Evolutionary conservation across 2,329 filamentous ascomycete genomes (phyloP).

Genomic region (Aspergillus sclerotialis): DNA sequence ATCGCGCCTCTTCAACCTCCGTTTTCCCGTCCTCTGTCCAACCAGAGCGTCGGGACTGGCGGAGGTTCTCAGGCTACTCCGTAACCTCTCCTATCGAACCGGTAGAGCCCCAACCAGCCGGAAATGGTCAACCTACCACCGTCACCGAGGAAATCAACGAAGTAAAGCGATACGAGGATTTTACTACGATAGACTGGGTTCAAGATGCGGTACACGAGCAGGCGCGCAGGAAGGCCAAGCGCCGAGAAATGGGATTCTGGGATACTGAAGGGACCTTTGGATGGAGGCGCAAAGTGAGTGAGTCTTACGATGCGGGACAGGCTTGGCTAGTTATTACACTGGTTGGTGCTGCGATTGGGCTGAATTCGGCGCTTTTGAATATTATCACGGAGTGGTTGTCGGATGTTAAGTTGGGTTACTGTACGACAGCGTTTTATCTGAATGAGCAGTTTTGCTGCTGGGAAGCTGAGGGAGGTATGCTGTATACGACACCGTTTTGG

Average conservation of each 20-base stretch:
- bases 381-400: constrained; percentile 96
- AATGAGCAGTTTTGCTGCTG: constrained; percentile 98
- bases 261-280: constrained; percentile 61
- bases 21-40: constrained; percentile 22
- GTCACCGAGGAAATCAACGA: constrained; percentile 94
- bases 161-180: constrained; percentile 98
- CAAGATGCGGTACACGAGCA: constrained; percentile 93
- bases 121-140: constrained; percentile 53
- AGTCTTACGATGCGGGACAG: constrained; percentile 92
- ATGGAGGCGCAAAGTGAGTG: constrained; percentile 74
- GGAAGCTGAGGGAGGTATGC: constrained; percentile 75
- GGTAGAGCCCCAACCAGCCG: constrained; percentile 51
- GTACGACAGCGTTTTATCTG: constrained; percentile 89
- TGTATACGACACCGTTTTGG: neutral
- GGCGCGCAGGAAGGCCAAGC: constrained; percentile 66
- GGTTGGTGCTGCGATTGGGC: constrained; percentile 80
- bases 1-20: constrained; percentile 26
- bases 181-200: constrained; percentile 95
- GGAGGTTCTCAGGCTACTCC: constrained; percentile 48
- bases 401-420: constrained; percentile 94
- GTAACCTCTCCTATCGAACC: constrained; percentile 44
- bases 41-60: constrained; percentile 26
- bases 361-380: constrained; percentile 89
- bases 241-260: constrained; percentile 65
- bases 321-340: constrained; percentile 97